Evolutionary conservation across 2,329 filamentous ascomycete species (phyloP).

Genomic region (Xylariaceae sp.): DNA sequence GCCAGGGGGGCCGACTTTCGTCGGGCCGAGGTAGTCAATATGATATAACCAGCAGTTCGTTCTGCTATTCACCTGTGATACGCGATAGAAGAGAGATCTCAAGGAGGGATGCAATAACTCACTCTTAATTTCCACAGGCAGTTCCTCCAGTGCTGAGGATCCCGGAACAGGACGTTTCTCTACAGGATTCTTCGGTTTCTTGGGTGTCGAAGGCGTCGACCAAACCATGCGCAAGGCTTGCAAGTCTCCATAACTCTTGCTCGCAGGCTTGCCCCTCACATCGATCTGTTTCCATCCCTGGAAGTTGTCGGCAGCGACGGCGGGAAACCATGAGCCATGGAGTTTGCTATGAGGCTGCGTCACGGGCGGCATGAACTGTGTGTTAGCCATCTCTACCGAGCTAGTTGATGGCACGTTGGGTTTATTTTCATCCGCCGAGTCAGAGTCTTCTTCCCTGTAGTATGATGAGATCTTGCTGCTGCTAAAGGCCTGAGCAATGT

Average conservation of each 20-base stretch:
- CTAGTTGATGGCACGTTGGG: conserved; percentile 31
- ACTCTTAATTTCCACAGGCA: conserved; percentile 69
- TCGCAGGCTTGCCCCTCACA: conserved; percentile 53
- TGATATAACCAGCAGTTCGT: conserved; percentile 2
- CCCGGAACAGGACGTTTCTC: conserved; percentile 38
- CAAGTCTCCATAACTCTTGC: conserved; percentile 57
- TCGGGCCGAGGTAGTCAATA: neutral
- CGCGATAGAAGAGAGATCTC: neutral
- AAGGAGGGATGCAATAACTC: conserved; percentile 34
- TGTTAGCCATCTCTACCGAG: conserved; percentile 34
- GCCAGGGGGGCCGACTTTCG: conserved; percentile 1
- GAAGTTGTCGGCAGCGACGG: conserved; percentile 46
- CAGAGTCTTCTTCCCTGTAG: conserved; percentile 33
- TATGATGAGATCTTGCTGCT: conserved; percentile 59
- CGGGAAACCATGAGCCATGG: conserved; percentile 54
- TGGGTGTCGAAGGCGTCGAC: conserved; percentile 38
- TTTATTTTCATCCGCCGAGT: conserved; percentile 42
- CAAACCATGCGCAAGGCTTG: conserved; percentile 51
- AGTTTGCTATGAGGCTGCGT: conserved; percentile 52
- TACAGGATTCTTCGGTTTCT: conserved; percentile 29
- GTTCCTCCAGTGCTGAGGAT: conserved; percentile 55
- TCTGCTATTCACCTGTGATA: conserved; percentile 5
- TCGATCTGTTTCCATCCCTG: conserved; percentile 59
- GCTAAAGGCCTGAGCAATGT: conserved; percentile 58
- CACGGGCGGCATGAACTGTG: conserved; percentile 47